phyloP scores from a whole-genome alignment of 2,329 filamentous ascomycete genomes.

The Hypoxylon sp. region DNA sequence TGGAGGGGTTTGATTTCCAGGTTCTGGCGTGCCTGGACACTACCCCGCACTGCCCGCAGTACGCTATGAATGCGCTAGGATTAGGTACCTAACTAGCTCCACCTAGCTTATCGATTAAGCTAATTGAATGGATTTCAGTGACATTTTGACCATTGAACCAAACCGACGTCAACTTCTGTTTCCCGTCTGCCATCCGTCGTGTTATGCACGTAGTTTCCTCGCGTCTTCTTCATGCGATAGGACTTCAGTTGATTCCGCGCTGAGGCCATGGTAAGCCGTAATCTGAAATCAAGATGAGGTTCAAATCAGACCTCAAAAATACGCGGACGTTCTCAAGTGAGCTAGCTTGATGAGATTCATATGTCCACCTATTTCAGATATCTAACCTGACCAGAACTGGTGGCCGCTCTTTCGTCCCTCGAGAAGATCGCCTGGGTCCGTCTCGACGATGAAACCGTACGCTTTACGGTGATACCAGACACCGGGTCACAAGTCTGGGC shows the following conservation, averaged over 20 bases:
- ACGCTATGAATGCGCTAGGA: conserved; percentile 15
- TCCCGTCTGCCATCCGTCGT: conserved; percentile 3
- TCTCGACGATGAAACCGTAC: conserved; percentile 86
- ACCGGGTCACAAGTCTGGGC: conserved; percentile 97
- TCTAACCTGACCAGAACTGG: conserved; percentile 63
- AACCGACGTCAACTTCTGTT: conserved; percentile 3
- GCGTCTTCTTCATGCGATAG: conserved; percentile 28
- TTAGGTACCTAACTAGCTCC: conserved; percentile 12
- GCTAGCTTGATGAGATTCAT: conserved; percentile 35
- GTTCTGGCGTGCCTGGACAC: conserved; percentile 9
- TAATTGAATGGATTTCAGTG: conserved; percentile 5
- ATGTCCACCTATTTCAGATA: conserved; percentile 3
- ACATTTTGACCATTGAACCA: conserved; percentile 14
- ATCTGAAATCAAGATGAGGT: conserved; percentile 65
- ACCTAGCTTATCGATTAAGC: conserved; percentile 37
- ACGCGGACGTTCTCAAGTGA: conserved; percentile 75
- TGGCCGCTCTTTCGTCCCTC: conserved; percentile 72
- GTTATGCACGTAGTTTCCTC: conserved; percentile 23
- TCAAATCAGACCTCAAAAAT: conserved; percentile 74
- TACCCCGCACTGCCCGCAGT: conserved; percentile 26
- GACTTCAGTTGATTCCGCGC: conserved; percentile 23
- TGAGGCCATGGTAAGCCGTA: conserved; percentile 34
- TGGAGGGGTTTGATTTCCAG: conserved; percentile 29
- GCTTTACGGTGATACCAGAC: conserved; percentile 96
- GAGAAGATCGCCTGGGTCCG: conserved; percentile 93